Evolutionary conservation across 176 grass and related monocot genomes (phyloP), one percentile per base, ranked within the genome.

Genomic region (Zoysia pacifica): DNA sequence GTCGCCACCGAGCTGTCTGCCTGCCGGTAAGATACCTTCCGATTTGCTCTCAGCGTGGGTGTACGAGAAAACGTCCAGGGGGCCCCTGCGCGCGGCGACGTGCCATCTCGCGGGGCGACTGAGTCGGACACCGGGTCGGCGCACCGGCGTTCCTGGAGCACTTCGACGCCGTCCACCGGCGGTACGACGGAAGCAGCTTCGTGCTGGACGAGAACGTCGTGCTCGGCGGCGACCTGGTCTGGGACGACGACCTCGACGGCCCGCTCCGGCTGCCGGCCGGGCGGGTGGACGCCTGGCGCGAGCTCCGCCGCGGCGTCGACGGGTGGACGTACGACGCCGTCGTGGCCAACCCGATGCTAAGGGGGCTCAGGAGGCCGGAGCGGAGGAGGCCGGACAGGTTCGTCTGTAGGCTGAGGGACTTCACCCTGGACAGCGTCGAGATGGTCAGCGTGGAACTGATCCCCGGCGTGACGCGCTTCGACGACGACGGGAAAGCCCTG

Each of bases 201-300:
- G 50, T 55, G 14, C 70, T 73, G 37, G 70, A 69, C 41, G 4
- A 9, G 4, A 81, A 81, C 52, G 78, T 62, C 66, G 53, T 81
- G 67, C 67, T 81, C 67, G 53, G 78, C 8, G 67, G 78, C 9
- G 67, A 81, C 53, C 14, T 81, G 43, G 55, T 53, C 67, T 81
- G 78, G 67, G 77, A 80, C 65, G 77, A 80, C 18, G 77, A 80
- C 40, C n/a, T 80, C 6, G 77, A 69, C 64, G 76, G 76, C 18
- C 64, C 63, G 49, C 37, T 79, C 39, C 63, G 11, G 18, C 52
- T 70, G 40, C 65, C 13, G 7, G 19, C 9, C 50, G 51, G 77
- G 16, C 69, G 77, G 77, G 77, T 68, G 19, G 68, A 70, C 46
- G 68, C 68, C 46, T 70, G 46, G 68, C 4, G 11, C n/a, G 68